Evolutionary conservation across 2,329 filamentous ascomycete genomes (phyloP).

Genomic region (Fusarium praegraminearum): DNA sequence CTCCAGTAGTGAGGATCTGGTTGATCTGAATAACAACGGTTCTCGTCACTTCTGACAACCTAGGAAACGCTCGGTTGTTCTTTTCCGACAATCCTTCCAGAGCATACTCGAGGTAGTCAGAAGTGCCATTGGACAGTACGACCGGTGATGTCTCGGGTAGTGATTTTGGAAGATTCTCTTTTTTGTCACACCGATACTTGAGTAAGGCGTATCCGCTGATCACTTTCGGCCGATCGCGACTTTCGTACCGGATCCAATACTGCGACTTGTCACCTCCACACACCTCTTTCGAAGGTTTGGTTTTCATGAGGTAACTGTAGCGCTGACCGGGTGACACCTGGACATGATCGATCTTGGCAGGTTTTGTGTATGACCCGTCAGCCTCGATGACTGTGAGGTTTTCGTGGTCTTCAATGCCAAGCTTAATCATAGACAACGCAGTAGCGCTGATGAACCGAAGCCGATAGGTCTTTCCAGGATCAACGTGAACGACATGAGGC

Average conservation of each 20-base stretch:
- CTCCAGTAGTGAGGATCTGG: conserved; percentile 53
- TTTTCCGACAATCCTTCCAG: background rate
- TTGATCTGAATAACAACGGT: conserved; percentile 61
- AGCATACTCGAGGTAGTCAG: conserved; percentile 61
- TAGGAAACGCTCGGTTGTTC: conserved; percentile 49
- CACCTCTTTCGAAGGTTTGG: background rate
- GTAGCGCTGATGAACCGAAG: conserved; percentile 29
- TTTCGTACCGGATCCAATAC: conserved; percentile 35
- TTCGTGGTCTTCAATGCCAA: conserved; percentile 16
- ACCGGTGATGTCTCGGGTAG: conserved; percentile 40
- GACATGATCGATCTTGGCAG: conserved; percentile 4
- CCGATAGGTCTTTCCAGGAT: conserved; percentile 20
- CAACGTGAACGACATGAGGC: conserved; percentile 29
- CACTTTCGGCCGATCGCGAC: conserved; percentile 23
- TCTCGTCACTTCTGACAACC: conserved; percentile 61
- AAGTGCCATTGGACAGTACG: conserved; percentile 50
- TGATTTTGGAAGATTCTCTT: background rate
- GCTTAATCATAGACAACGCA: conserved; percentile 26
- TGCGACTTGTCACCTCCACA: background rate
- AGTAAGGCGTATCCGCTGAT: conserved; percentile 30
- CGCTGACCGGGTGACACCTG: conserved; percentile 32
- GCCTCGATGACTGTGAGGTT: conserved; percentile 30
- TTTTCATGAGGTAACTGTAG: conserved; percentile 23
- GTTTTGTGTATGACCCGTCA: conserved; percentile 32
- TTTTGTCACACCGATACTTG: conserved; percentile 13